Conservation (phyloP, 345 rosid genomes). For the Stellera chamaejasme region DNA sequence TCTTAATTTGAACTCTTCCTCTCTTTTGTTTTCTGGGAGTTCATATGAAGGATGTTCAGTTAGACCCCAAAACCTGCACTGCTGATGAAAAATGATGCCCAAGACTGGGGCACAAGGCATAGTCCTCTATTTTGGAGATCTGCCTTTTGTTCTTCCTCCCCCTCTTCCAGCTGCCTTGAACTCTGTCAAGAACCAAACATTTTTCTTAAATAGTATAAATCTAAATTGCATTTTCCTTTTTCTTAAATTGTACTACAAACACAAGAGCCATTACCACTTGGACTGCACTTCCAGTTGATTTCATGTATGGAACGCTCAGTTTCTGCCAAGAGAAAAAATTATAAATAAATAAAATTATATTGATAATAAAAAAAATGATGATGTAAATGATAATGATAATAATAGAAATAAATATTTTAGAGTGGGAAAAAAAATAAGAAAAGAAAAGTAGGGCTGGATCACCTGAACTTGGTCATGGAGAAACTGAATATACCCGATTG, state of each 20-base stretch:
- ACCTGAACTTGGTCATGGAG: conserved; percentile 68
- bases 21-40: neutral
- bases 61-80: neutral
- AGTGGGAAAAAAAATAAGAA: too few species aligned
- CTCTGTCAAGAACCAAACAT: conserved; percentile 8
- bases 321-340: conserved; percentile 16
- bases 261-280: conserved; percentile 5
- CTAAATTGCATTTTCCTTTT: neutral
- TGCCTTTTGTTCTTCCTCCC: conserved; percentile 12
- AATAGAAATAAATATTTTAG: too few species aligned
- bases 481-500: conserved; percentile 56
- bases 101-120: conserved; percentile 28
- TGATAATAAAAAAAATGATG: too few species aligned
- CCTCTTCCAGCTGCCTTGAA: conserved; percentile 11
- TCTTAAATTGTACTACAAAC: neutral
- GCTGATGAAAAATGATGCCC: conserved; percentile 19
- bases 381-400: too few species aligned
- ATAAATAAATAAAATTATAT: too few species aligned
- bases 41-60: neutral
- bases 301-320: conserved; percentile 31
- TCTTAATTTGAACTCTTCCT: too few species aligned
- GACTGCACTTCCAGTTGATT: conserved; percentile 8
- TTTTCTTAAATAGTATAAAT: neutral
- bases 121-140: conserved; percentile 28
- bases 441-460: neutral